Evolutionary conservation across 129 eudicot species (phyloP), one percentile per base, ranked within the genome.

Genomic region (Artemisia argyi): DNA sequence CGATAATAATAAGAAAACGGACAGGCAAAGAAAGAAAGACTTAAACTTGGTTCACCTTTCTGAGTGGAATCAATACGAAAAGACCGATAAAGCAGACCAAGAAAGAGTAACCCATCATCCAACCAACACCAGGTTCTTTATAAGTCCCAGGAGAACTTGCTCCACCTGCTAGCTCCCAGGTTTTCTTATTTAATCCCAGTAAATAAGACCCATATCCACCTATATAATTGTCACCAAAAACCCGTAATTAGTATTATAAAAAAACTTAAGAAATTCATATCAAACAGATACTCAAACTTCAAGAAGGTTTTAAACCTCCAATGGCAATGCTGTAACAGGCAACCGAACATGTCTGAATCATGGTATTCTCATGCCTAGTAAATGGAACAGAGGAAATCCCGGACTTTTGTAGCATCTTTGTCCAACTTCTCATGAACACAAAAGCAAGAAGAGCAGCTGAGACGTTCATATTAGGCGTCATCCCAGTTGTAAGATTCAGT

Each of bases 391-490:
- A 64, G 20, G 80, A 73, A 13, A 92, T 42, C 42, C 98, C 98
- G 2, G 73, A 24, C 56, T 81, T 86, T 10, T 76, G 75, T 16
- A 85, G 72, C 75, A 87, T n/a, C 76, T 92, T 92, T 12, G 83
- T 92, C 96, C 96, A 92, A 2, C 82, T 67, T 47, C 84, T 73
- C 50, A 90, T 79, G 75, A 90, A 81, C 73, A 90, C 81, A 54
- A 83, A 90, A 7, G 97, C 94, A 26, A 90, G 86, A 74, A 90
- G 94, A 7, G 97, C 91, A 54, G 95, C 97, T 4, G 97, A 87
- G 20, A 90, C 91, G 72, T 90, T 90, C 60, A 90, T 85, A 66
- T 87, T 87, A 13, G 94, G 94, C 65, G 87, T 87, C 53, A 90
- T 74, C 59, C 97, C 97, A 3, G 97, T 90, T 9, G 97, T 87